Evolutionary conservation across 306 rosid species (phyloP), one percentile per base, ranked within the genome.

Genomic region (Inga oerstediana): DNA sequence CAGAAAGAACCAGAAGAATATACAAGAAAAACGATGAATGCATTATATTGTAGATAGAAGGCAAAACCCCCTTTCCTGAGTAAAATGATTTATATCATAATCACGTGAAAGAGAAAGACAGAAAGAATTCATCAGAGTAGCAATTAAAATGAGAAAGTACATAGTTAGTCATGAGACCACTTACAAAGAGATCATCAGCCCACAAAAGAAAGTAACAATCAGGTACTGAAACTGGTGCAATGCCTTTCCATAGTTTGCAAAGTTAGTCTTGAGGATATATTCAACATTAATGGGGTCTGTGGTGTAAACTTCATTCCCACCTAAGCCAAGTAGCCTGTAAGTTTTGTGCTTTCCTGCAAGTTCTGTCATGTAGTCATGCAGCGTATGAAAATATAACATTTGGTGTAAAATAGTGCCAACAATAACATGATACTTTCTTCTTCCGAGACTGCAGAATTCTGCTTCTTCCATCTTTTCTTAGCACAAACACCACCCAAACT

Each of bases 161-260:
- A 32, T 32, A 32, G 34, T 32, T 32, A 32, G 34, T 32, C 34
- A 32, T 32, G 34, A 1, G 30, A 27, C 30, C 30, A 27, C 30
- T 27, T 32, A 32, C 3, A 32, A 32, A 32, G 34, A 32, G 34
- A 32, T 32, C 34, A 32, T 32, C 34, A 32, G 34, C 34, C 34
- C 34, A 32, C 2, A 32, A 32, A 32, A 32, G 34, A 32, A 1
- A 32, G 34, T 3, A 10, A 17, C 49, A 68, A 37, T 19, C 20
- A 69, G 74, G 74, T 39, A 37, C 51, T 41, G 74, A 39, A 69
- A 44, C 34, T 37, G 30, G 46, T 22, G 62, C 43, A 22, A 61
- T 80, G 89, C 94, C 92, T 91, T 91, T 74, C 92, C 92, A 79
- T 87, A 91, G 39, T 91, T 91, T 14, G 74, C 74, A 34, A 88